phyloP scores from a whole-genome alignment of 2,329 filamentous ascomycete species.

The Chrysosphaeria jannelii region DNA sequence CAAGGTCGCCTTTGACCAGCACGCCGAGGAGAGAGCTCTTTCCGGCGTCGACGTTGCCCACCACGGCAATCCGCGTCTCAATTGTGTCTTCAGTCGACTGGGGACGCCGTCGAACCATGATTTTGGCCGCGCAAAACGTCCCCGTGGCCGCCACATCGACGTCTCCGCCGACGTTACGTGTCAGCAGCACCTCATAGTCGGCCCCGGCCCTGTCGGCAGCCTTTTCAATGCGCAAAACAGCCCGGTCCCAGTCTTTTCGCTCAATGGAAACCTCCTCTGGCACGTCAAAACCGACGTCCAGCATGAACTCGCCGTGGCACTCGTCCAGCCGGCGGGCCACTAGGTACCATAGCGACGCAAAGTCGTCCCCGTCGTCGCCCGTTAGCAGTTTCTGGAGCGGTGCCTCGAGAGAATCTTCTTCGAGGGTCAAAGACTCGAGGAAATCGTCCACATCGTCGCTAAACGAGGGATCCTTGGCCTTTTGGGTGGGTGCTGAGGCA shows the following conservation, averaged over 20 bases:
- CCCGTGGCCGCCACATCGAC: slow-evolving; percentile 22
- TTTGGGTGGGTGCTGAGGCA: slow-evolving; percentile 7
- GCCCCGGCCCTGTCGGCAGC: slow-evolving; percentile 36
- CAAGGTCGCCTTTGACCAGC: slow-evolving; percentile 76
- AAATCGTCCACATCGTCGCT: slow-evolving; percentile 29
- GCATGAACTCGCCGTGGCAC: slow-evolving; percentile 65
- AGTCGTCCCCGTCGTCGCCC: slow-evolving; percentile 34
- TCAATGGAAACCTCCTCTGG: slow-evolving; percentile 63
- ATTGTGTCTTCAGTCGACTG: slow-evolving; percentile 59
- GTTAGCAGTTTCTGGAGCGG: slow-evolving; percentile 30
- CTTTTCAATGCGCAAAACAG: slow-evolving; percentile 31
- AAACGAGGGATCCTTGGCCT: slow-evolving; percentile 7
- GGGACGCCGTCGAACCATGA: slow-evolving; percentile 52
- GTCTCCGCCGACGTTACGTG: slow-evolving; percentile 62
- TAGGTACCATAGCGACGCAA: slow-evolving; percentile 31
- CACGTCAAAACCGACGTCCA: slow-evolving; percentile 79
- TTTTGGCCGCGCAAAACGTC: slow-evolving; percentile 52
- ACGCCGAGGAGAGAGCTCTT: slow-evolving; percentile 94
- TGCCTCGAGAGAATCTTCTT: slow-evolving; percentile 50
- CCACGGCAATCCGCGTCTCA: slow-evolving; percentile 85
- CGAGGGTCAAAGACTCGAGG: slow-evolving; percentile 73
- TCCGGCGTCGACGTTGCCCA: slow-evolving; percentile 90
- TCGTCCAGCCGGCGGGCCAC: slow-evolving; percentile 44
- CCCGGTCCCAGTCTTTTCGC: slow-evolving; percentile 43
- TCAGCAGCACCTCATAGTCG: slow-evolving; percentile 57